Evolutionary conservation across 495 filamentous ascomycete genomes (phyloP).

Genomic region (Penicillium diatomitis): DNA sequence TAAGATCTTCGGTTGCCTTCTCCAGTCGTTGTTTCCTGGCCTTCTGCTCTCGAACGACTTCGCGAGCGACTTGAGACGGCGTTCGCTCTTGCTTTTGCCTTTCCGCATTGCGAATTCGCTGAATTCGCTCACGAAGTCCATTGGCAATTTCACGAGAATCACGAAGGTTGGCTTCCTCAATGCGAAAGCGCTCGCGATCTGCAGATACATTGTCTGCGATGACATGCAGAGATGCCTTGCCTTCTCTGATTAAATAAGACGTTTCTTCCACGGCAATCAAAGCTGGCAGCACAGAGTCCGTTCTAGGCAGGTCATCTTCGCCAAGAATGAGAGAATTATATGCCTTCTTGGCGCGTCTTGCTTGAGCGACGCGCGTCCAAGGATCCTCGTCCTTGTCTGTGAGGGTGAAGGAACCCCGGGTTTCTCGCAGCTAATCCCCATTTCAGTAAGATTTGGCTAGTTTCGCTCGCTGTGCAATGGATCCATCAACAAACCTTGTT

Average conservation of each 20-base stretch:
- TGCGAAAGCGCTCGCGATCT: constrained; percentile 44
- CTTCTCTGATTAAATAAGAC: constrained; percentile 52
- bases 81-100: constrained; percentile 48
- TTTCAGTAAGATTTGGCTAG: constrained; percentile 4
- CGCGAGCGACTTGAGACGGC: constrained; percentile 49
- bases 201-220: constrained; percentile 45
- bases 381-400: constrained; percentile 28
- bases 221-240: constrained; percentile 46
- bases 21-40: constrained; percentile 47
- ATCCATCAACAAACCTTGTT: constrained; percentile 33
- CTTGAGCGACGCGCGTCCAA: constrained; percentile 40
- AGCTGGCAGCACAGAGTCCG: constrained; percentile 59
- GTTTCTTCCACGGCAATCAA: constrained; percentile 61
- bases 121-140: constrained; percentile 51
- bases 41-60: constrained; percentile 48
- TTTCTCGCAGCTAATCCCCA: constrained; percentile 33
- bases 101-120: constrained; percentile 42
- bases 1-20: constrained; percentile 45
- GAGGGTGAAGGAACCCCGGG: constrained; percentile 33
- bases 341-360: constrained; percentile 50
- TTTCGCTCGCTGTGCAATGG: not conserved
- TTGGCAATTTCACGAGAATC: constrained; percentile 46
- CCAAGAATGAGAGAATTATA: constrained; percentile 52
- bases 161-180: constrained; percentile 49
- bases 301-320: constrained; percentile 53